A percentile compares a stretch with the other conserved stretches of the same genome.
Conservation (phyloP, 768 basidiomycete species). For the Trametes gibbosa region DNA sequence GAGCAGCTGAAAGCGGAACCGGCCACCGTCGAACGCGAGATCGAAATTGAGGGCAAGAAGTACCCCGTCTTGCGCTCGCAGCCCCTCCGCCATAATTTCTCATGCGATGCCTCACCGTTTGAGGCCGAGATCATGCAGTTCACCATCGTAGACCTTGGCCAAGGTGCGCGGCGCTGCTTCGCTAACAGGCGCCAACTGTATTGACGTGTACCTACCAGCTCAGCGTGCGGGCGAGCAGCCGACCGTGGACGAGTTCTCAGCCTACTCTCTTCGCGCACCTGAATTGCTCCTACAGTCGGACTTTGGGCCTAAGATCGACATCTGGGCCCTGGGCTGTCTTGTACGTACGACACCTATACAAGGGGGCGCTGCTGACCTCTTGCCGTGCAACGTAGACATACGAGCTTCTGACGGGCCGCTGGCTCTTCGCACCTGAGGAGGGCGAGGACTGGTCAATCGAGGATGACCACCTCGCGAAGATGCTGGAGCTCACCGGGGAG, state of each 20-base stretch:
- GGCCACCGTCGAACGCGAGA: slow-evolving; percentile 3
- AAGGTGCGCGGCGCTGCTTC: slow-evolving; percentile 16
- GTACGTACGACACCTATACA: slow-evolving; percentile 7
- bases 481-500: slow-evolving; percentile 30
- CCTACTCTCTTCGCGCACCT: slow-evolving; percentile 27
- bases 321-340: slow-evolving; percentile 34
- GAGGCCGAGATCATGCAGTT: slow-evolving; percentile 15
- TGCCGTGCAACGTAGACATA: slow-evolving; percentile 18
- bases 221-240: slow-evolving; percentile 23
- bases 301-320: slow-evolving; percentile 24
- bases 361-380: neutral
- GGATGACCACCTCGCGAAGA: slow-evolving; percentile 32
- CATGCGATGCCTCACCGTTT: slow-evolving; percentile 15
- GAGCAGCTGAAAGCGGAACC: slow-evolving; percentile 3
- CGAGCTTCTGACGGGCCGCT: slow-evolving; percentile 26
- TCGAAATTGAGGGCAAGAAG: slow-evolving; percentile 3
- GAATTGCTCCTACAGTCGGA: slow-evolving; percentile 28
- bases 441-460: slow-evolving; percentile 23
- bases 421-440: slow-evolving; percentile 24
- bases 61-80: slow-evolving; percentile 18
- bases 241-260: slow-evolving; percentile 15
- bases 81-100: slow-evolving; percentile 18
- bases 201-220: slow-evolving; percentile 11
- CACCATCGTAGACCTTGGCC: slow-evolving; percentile 21
- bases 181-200: neutral